These are phyloP conservation scores for Phytopythium aichiense DNA, from an alignment of 352 stramenopile genomes.

Conservation along the genomic window DNA sequence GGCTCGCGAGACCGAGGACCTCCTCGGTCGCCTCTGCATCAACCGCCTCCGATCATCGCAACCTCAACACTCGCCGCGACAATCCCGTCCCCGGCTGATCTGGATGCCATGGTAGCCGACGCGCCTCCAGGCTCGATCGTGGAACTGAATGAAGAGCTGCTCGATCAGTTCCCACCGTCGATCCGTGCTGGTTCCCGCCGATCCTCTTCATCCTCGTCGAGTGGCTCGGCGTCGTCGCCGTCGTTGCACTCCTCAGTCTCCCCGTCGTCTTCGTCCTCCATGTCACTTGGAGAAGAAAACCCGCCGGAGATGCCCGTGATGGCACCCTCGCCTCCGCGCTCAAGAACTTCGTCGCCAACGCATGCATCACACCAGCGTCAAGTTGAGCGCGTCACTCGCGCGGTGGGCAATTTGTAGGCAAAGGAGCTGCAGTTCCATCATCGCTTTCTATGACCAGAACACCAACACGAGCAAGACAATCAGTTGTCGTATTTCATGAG, in stretches of 20 bases:
- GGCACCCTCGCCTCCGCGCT: background rate
- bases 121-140: background rate
- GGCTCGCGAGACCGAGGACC: background rate
- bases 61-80: background rate
- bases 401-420: background rate
- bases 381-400: background rate
- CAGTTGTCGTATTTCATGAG: background rate
- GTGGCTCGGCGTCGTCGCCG: background rate
- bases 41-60: background rate
- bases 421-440: background rate
- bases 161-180: conserved; percentile 1
- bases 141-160: conserved; percentile 1
- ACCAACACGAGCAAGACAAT: background rate
- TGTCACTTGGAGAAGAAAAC: background rate
- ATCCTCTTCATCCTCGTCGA: background rate
- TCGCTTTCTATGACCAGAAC: no score
- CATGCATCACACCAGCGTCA: no score
- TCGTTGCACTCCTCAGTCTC: background rate
- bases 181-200: background rate
- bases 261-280: background rate
- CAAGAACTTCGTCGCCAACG: background rate
- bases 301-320: background rate
- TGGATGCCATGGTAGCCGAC: background rate
- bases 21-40: background rate
- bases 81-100: background rate